These are phyloP conservation scores for Trichoderma virens DNA, from an alignment of 495 filamentous ascomycete genomes.

Conservation along the genomic window DNA sequence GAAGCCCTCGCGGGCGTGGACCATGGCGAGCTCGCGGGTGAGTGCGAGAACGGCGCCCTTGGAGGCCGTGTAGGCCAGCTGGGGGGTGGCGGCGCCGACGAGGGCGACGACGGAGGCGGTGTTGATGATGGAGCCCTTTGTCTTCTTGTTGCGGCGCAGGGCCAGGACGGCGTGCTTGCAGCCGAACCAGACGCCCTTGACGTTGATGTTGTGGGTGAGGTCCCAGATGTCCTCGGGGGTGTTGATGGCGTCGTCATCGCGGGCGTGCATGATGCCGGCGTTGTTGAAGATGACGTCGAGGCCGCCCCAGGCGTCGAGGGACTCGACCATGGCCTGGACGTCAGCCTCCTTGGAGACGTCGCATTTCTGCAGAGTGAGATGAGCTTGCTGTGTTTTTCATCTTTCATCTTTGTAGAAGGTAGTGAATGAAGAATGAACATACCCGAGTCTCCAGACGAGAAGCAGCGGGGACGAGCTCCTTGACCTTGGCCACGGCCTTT, in stretches of 20 bases:
- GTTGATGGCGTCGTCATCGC: conserved; percentile 76
- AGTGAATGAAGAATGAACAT: conserved; percentile 13
- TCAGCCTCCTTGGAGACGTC: conserved; percentile 65
- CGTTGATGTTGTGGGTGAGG: conserved; percentile 87
- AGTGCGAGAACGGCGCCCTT: conserved; percentile 90
- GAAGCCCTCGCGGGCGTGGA: conserved; percentile 75
- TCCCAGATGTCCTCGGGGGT: conserved; percentile 94
- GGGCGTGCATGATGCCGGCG: conserved; percentile 92
- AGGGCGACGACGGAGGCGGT: conserved; percentile 89
- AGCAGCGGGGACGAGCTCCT: conserved; percentile 58
- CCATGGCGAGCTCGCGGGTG: conserved; percentile 74
- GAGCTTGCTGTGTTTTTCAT: not conserved
- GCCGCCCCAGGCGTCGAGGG: conserved; percentile 79
- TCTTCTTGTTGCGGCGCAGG: conserved; percentile 74
- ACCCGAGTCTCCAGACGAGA: conserved; percentile 51
- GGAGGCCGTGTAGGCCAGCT: conserved; percentile 89
- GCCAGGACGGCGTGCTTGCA: conserved; percentile 85
- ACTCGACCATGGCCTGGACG: conserved; percentile 61
- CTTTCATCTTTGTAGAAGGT: too few species aligned
- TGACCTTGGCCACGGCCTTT: conserved; percentile 60
- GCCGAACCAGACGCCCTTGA: conserved; percentile 97
- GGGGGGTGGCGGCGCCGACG: conserved; percentile 88
- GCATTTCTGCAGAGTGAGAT: conserved; percentile 32
- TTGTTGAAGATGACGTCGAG: conserved; percentile 97
- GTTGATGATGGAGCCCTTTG: conserved; percentile 78